phyloP scores from a whole-genome alignment of 2,329 filamentous ascomycete genomes.

The Biscogniauxia marginata region DNA sequence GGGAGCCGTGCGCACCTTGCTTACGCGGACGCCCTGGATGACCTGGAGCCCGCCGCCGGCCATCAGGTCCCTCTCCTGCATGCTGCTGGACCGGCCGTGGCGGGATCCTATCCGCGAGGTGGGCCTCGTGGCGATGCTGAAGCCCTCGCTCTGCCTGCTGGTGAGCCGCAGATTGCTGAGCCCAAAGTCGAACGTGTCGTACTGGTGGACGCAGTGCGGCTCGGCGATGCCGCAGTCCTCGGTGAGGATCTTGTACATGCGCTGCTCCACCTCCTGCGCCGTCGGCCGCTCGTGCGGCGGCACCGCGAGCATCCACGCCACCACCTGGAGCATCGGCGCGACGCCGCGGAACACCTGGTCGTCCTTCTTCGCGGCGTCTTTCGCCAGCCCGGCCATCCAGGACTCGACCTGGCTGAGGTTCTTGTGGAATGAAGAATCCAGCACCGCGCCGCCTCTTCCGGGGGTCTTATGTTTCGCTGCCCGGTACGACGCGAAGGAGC shows the following conservation, averaged over 20 bases:
- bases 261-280: conserved; percentile 51
- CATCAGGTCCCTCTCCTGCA: conserved; percentile 19
- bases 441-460: conserved; percentile 58
- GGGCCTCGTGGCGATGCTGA: conserved; percentile 28
- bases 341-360: conserved; percentile 51
- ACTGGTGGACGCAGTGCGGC: conserved; percentile 55
- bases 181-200: conserved; percentile 34
- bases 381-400: conserved; percentile 64
- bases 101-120: conserved; percentile 17
- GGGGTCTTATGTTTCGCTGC: conserved; percentile 61
- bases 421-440: conserved; percentile 70
- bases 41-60: conserved; percentile 27
- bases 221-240: conserved; percentile 47
- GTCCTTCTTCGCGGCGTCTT: conserved; percentile 54
- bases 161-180: conserved; percentile 34
- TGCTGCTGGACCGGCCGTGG: conserved; percentile 27
- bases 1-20: conserved; percentile 37
- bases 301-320: conserved; percentile 53
- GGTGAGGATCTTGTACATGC: conserved; percentile 52
- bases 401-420: conserved; percentile 66
- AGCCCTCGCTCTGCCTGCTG: conserved; percentile 28
- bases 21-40: conserved; percentile 28
- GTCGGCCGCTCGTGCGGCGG: conserved; percentile 53
- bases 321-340: conserved; percentile 50
- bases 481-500: conserved; percentile 66